Evolutionary conservation across 176 grass and related monocot species (phyloP), one percentile per base, ranked within the genome.

Genomic region (Tillandsia fasciculata): DNA sequence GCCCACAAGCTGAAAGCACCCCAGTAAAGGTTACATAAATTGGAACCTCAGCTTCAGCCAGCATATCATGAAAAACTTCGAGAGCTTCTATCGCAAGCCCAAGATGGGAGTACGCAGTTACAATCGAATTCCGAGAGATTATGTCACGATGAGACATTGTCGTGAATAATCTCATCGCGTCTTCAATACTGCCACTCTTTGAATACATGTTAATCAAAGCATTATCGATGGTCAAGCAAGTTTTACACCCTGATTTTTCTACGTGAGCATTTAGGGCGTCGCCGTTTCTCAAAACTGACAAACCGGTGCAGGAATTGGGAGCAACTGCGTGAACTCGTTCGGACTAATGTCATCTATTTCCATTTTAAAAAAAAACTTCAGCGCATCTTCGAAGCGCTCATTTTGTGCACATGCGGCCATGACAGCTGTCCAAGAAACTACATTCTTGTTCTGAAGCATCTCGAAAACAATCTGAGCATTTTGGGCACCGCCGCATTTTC

Each of bases 371-470:
- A 89, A 94, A 77, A 94, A 68, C 14, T 84, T 84, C 52, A 94
- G 53, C 64, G 83, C 79, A 75, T 89, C 86, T 74, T 94, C 90
- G 76, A 84, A 94, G 65, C 78, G 18, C 50, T 86, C 90, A 56
- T 89, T 89, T 23, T 94, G 83, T 48, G 61, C 28, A 70, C 71
- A 94, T 9, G 75, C 78, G 74, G 83, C 73, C 90, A 94, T 94
- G 73, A 82, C 61, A 14, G 90, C 71, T 50, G 83, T 94, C 90
- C 90, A 94, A 64, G 90, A 88, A 53, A 89, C 86, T 74, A 89
- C 68, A 82, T 87, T 94, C 76, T 84, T 89, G 14, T 86, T 76
- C 8, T 72, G 86, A 77, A 84, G 77, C 70, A 65, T 77, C 27
- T 73, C 48, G 0, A 94, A 87, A 2, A 65, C 86, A 53, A 8